phyloP scores from a whole-genome alignment of 75 land plant species.

The Pinus tabuliformis region DNA sequence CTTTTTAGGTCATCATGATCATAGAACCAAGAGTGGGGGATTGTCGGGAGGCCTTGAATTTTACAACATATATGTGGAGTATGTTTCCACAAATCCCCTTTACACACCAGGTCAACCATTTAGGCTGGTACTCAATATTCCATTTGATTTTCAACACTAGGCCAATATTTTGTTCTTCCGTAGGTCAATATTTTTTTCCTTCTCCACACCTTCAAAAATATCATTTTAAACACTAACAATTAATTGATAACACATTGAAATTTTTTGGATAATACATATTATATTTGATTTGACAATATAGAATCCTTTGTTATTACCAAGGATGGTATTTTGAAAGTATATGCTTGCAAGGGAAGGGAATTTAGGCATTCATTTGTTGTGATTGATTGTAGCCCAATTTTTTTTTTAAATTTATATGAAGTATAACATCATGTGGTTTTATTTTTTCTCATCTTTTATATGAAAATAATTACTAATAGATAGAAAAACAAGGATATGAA shows the following conservation, averaged over 20 bases:
- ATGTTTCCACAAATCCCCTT: constrained; percentile 95
- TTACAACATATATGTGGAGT: constrained; percentile 96
- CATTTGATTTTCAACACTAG: neutral
- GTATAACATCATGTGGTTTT: too few species aligned
- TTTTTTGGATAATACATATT: too few species aligned
- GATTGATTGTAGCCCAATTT: too few species aligned
- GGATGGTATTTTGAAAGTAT: too few species aligned
- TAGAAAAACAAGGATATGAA: too few species aligned
- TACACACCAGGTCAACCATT: constrained; percentile 88
- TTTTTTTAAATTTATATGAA: too few species aligned
- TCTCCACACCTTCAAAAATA: neutral
- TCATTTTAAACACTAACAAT: neutral
- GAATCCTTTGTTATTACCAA: too few species aligned
- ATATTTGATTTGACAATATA: too few species aligned
- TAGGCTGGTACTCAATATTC: constrained; percentile 32
- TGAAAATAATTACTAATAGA: too few species aligned
- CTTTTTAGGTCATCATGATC: constrained; percentile 70
- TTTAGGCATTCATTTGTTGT: too few species aligned
- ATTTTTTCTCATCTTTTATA: too few species aligned
- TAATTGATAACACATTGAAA: neutral
- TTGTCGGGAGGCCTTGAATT: constrained; percentile 84
- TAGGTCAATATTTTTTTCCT: neutral
- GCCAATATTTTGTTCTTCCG: neutral
- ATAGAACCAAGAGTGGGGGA: constrained; percentile 92
- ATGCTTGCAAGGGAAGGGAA: too few species aligned